Evolutionary conservation across 164 flowering plant species (phyloP), one percentile per base, ranked within the genome.

Genomic region (Paratinospora sagittata): DNA sequence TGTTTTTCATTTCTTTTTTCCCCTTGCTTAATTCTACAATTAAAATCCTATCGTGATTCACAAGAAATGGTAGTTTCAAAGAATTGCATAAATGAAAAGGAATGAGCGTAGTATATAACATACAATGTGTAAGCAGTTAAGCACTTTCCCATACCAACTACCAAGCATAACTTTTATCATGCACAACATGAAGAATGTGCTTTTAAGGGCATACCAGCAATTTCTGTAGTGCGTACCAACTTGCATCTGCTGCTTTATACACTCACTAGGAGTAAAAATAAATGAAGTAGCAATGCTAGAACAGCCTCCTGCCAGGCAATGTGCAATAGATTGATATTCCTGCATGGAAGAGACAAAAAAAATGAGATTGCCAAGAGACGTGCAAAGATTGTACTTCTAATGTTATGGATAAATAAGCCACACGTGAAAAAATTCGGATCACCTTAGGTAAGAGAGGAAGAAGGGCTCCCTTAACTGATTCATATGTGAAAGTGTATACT

Each of bases 161-260:
- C 19, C 23, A 2, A 49, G 19, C 27, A 57, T 8, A 12, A 24
- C 2, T 27, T 17, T 30, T 39, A 62, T 47, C 1, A 27, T 58
- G 21, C 14, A 37, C 66, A 66, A 47, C 16, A n/a, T 60, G 26
- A 24, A 70, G 47, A 58, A 55, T 21, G 63, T 16, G 45, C 21
- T 41, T 2, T 34, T 39, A 39, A 68, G 60, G 26, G 69, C 70
- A 68, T 90, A 96, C 99, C 98, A 96, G 84, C 92, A 87, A 77
- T 84, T 93, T 37, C 74, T 81, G 78, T 96, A 93, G 72, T 79
- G 90, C 3, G 89, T 83, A 73, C 92, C 82, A 80, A 96, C 85
- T 91, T 96, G 99, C 97, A 96, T 90, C 86, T 96, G 99, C 83
- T 96, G 99, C 85, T 96, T 96, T 77, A 96, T 84, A 27, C 88